Evolutionary conservation across 2,329 filamentous ascomycete genomes (phyloP).

Genomic region (Fusarium denticulatum): DNA sequence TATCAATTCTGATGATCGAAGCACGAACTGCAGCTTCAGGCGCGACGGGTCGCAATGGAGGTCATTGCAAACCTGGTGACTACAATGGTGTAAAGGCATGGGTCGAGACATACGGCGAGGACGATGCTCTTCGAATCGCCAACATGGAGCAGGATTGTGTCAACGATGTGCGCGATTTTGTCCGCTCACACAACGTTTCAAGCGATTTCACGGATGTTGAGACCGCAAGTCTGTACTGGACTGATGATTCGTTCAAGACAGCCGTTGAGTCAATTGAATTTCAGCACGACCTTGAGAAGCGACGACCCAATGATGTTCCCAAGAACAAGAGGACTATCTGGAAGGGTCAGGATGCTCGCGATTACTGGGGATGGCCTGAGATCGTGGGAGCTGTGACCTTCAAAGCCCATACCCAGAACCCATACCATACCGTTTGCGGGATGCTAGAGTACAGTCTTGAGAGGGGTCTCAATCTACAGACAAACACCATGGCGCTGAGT

Average conservation of each 20-base stretch:
- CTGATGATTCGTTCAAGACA: conserved; percentile 17
- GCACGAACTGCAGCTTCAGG: conserved; percentile 21
- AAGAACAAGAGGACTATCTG: conserved; percentile 21
- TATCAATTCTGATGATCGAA: conserved; percentile 25
- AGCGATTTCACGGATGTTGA: conserved; percentile 27
- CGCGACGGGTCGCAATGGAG: conserved; percentile 11
- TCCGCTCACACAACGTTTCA: conserved; percentile 17
- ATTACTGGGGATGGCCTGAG: conserved; percentile 25
- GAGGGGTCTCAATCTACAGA: conserved; percentile 19
- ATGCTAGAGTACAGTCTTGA: conserved; percentile 17
- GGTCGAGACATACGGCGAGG: conserved; percentile 18
- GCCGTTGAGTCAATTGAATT: conserved; percentile 16
- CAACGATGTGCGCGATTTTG: conserved; percentile 20
- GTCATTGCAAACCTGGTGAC: conserved; percentile 13
- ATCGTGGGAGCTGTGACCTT: conserved; percentile 16
- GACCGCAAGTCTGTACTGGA: conserved; percentile 22
- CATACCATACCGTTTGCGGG: conserved; percentile 15
- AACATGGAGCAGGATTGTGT: conserved; percentile 30
- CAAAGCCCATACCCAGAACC: conserved; percentile 24
- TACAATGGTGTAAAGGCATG: conserved; percentile 17
- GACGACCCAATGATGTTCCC: conserved; percentile 14
- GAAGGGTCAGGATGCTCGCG: conserved; percentile 6
- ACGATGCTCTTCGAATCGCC: conserved; percentile 14
- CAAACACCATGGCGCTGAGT: conserved; percentile 18
- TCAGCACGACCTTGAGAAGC: conserved; percentile 9